These are phyloP conservation scores for Nyssa sinensis DNA, from an alignment of 148 eudicot genomes.

Conservation along the genomic window DNA sequence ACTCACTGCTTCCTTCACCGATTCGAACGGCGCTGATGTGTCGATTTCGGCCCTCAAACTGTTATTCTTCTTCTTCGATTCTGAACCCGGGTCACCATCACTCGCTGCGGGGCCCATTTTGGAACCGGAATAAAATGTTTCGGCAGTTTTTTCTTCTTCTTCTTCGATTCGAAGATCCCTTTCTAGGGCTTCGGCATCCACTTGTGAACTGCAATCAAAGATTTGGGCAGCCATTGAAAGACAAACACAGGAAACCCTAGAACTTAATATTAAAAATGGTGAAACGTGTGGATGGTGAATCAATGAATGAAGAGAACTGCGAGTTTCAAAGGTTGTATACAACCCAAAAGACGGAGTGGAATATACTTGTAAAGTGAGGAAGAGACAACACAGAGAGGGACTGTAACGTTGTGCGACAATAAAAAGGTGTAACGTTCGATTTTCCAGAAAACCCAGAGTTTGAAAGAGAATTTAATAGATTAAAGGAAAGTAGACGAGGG, in stretches of 20 bases:
- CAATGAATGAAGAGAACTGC: too few species aligned
- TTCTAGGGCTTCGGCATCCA: neutral
- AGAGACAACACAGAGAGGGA: neutral
- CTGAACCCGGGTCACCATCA: neutral
- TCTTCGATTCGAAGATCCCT: neutral
- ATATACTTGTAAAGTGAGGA: neutral
- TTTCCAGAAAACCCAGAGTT: neutral
- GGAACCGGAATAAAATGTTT: neutral
- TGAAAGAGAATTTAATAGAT: too few species aligned
- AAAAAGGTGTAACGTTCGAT: neutral
- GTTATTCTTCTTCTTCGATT: constrained; percentile 10
- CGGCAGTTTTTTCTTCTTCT: neutral
- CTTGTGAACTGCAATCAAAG: neutral
- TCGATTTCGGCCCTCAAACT: constrained; percentile 64
- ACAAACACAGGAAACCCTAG: too few species aligned
- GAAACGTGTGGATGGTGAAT: neutral
- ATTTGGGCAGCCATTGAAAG: neutral
- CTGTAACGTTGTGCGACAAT: neutral
- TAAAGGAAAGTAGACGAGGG: too few species aligned
- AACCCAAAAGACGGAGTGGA: neutral
- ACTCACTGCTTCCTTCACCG: constrained; percentile 81
- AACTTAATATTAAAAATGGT: too few species aligned
- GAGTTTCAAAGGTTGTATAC: neutral
- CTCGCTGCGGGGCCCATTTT: neutral
- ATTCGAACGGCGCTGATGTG: constrained; percentile 92